phyloP scores from a whole-genome alignment of 2,329 filamentous ascomycete genomes.

The Alternaria triticimaculans region DNA sequence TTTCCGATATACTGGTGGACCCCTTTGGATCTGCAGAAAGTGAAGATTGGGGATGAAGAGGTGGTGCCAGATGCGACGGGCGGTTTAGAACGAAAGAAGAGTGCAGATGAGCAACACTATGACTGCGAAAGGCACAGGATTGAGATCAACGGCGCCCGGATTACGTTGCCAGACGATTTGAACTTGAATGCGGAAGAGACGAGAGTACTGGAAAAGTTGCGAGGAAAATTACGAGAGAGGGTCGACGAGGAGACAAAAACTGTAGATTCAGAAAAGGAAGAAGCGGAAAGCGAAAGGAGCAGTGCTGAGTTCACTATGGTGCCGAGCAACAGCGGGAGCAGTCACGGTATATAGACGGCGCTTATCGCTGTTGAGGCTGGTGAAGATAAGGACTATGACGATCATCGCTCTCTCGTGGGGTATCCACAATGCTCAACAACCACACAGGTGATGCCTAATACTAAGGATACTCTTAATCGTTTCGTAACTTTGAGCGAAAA shows the following conservation, averaged over 20 bases:
- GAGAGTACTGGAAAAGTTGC: slow-evolving; percentile 45
- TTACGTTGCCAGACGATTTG: slow-evolving; percentile 47
- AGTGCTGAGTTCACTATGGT: slow-evolving; percentile 33
- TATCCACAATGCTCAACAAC: not conserved
- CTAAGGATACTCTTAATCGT: not conserved
- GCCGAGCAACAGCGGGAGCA: slow-evolving; percentile 20
- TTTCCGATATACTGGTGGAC: slow-evolving; percentile 60
- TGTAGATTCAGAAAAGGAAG: slow-evolving; percentile 5
- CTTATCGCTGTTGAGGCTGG: slow-evolving; percentile 11
- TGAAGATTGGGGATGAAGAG: slow-evolving; percentile 31
- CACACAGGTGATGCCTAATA: not conserved
- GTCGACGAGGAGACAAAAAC: slow-evolving; percentile 9
- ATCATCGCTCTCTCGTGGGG: slow-evolving; percentile 15
- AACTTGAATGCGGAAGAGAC: slow-evolving; percentile 45
- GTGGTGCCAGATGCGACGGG: slow-evolving; percentile 28
- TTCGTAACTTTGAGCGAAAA: not conserved
- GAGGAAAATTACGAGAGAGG: slow-evolving; percentile 36
- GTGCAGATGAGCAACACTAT: slow-evolving; percentile 21
- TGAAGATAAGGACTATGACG: slow-evolving; percentile 14
- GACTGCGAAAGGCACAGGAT: slow-evolving; percentile 30
- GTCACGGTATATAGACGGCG: slow-evolving; percentile 9
- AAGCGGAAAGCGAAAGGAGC: slow-evolving; percentile 23
- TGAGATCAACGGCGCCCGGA: slow-evolving; percentile 37
- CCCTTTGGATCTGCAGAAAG: slow-evolving; percentile 44
- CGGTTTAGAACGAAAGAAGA: slow-evolving; percentile 27